A percentile compares a stretch with the other conserved stretches of the same genome.
Evolutionary conservation across 176 grass and related monocot genomes (phyloP).

Genomic region (Puccinellia tenuiflora): DNA sequence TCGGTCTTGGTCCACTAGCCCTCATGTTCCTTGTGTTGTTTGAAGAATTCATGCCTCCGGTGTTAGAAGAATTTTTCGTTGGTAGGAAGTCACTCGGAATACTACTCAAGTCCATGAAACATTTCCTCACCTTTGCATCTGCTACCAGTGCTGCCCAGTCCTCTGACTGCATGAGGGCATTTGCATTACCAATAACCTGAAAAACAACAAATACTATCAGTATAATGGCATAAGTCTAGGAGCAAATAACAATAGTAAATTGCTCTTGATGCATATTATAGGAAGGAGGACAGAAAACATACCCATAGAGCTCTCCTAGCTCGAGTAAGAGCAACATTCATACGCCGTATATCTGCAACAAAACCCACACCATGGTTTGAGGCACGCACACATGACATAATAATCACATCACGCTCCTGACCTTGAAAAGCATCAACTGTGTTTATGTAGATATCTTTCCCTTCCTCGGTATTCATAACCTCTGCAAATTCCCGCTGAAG

Average conservation of each 20-base stretch:
- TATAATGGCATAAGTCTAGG: neutral
- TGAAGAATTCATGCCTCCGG: slow-evolving; percentile 44
- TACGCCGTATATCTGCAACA: slow-evolving; percentile 86
- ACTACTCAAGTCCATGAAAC: slow-evolving; percentile 77
- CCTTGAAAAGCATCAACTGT: slow-evolving; percentile 97
- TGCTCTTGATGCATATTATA: neutral
- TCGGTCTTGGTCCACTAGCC: slow-evolving; percentile 45
- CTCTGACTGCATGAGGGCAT: slow-evolving; percentile 84
- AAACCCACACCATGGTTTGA: slow-evolving; percentile 84
- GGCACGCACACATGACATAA: slow-evolving; percentile 86
- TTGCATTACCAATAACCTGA: slow-evolving; percentile 95
- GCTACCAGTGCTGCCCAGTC: slow-evolving; percentile 89
- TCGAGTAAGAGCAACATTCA: slow-evolving; percentile 78
- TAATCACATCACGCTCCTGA: slow-evolving; percentile 89
- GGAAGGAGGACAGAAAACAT: neutral
- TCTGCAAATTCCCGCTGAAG: slow-evolving; percentile 77
- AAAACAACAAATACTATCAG: slow-evolving; percentile 29
- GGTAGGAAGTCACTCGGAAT: slow-evolving; percentile 83
- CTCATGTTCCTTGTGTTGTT: slow-evolving; percentile 62
- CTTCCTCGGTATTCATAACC: slow-evolving; percentile 67
- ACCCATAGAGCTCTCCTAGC: slow-evolving; percentile 36
- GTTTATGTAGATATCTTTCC: slow-evolving; percentile 91
- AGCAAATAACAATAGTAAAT: neutral
- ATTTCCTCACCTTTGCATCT: slow-evolving; percentile 92
- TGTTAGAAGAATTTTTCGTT: slow-evolving; percentile 39